Conservation (phyloP, 78 protist genomes). For the slime mould (Dictyostelium discoideum) region DNA sequence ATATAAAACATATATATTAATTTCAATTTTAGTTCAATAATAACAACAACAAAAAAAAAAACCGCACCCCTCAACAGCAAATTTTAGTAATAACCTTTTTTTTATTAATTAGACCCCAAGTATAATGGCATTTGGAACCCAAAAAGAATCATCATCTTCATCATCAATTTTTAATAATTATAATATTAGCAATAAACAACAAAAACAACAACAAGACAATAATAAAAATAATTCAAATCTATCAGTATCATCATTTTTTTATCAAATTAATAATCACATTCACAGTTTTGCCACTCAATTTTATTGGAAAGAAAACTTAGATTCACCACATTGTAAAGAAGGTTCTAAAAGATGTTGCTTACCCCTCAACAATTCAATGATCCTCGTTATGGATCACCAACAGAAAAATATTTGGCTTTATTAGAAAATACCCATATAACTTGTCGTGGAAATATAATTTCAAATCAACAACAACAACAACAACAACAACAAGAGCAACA, state of each 20-base stretch:
- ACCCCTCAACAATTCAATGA: slow-evolving; percentile 22
- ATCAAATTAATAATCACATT: neutral
- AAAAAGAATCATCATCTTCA: neutral
- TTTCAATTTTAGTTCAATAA: neutral
- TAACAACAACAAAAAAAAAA: neutral
- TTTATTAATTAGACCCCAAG: neutral
- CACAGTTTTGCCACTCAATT: neutral
- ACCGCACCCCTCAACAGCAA: neutral
- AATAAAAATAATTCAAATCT: neutral
- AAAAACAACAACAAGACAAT: neutral
- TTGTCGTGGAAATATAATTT: neutral
- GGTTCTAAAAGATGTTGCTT: slow-evolving; percentile 7
- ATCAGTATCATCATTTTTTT: neutral
- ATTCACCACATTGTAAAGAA: neutral
- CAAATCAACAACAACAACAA: slow-evolving; percentile 20
- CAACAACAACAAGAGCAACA: neutral
- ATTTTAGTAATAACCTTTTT: neutral
- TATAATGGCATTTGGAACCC: slow-evolving; percentile 58
- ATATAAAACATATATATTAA: neutral
- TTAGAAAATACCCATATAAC: neutral
- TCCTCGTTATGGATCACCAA: slow-evolving; percentile 2
- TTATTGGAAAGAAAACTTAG: slow-evolving; percentile 47
- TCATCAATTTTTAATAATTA: neutral
- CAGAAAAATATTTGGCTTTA: slow-evolving; percentile 10
- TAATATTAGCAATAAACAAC: neutral